These are phyloP conservation scores for Salvia splendens DNA, from an alignment of 257 asterid species.

Conservation along the genomic window DNA sequence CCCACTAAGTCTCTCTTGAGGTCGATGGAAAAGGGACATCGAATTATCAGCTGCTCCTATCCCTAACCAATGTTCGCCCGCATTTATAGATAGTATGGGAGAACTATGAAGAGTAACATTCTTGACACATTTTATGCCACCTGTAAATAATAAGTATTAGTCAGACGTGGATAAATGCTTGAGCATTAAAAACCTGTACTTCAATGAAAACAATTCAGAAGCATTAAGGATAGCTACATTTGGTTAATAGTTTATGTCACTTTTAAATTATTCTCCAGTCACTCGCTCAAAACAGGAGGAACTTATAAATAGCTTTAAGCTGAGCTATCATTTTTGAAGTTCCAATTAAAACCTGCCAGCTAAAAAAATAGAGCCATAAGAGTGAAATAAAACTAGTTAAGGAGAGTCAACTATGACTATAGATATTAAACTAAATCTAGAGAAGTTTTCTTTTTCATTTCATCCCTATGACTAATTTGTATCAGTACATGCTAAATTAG, in stretches of 20 bases:
- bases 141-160: slow-evolving; percentile 38
- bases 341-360: background rate
- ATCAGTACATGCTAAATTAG: background rate
- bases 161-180: slow-evolving; percentile 7
- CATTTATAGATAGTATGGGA: slow-evolving; percentile 78
- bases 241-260: background rate
- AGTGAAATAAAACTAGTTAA: too few species aligned
- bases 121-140: slow-evolving; percentile 76
- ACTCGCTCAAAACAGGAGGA: background rate
- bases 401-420: too few species aligned
- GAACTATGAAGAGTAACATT: slow-evolving; percentile 71
- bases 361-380: background rate
- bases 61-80: slow-evolving; percentile 92
- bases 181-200: slow-evolving; percentile 4
- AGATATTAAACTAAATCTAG: too few species aligned
- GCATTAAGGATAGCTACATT: background rate
- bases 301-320: background rate
- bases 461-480: background rate
- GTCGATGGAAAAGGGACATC: slow-evolving; percentile 94
- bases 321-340: background rate
- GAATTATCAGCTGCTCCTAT: slow-evolving; percentile 95
- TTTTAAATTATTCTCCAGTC: background rate
- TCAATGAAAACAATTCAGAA: background rate
- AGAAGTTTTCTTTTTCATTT: too few species aligned
- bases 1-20: slow-evolving; percentile 84